Evolutionary conservation across 2,329 filamentous ascomycete genomes (phyloP).

Genomic region (Esteya vermicola): DNA sequence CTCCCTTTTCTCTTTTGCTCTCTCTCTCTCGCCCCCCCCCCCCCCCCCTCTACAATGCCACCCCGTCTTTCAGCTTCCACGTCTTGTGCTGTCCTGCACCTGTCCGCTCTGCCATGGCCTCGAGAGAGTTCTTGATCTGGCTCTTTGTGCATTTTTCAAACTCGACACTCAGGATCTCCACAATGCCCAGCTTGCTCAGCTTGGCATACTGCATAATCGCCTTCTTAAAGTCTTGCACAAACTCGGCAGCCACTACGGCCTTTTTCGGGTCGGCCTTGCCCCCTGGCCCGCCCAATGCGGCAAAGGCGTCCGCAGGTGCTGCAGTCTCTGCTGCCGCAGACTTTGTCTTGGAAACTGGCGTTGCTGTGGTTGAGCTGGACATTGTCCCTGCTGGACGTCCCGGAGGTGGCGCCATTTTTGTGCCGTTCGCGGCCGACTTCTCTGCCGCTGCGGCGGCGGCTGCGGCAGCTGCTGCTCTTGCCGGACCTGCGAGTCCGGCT

Average conservation of each 20-base stretch:
- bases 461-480: neutral
- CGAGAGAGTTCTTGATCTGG: conserved; percentile 57
- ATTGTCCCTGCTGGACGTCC: too few relatives aligned
- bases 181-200: conserved; percentile 58
- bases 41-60: neutral
- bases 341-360: too few relatives aligned
- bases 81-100: conserved; percentile 39
- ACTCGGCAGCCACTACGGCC: conserved; percentile 38
- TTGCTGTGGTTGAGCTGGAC: too few relatives aligned
- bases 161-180: conserved; percentile 61
- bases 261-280: conserved; percentile 13
- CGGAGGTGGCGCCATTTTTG: conserved; percentile 11
- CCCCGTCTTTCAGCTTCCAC: conserved; percentile 35
- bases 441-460: too few relatives aligned
- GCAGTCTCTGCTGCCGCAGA: too few relatives aligned
- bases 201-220: conserved; percentile 43
- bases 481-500: neutral
- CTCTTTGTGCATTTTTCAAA: conserved; percentile 59
- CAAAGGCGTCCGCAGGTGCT: conserved; percentile 12
- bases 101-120: conserved; percentile 48
- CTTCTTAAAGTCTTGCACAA: conserved; percentile 51
- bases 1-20: too few relatives aligned
- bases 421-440: too few relatives aligned
- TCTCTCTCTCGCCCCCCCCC: too few relatives aligned
- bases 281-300: conserved; percentile 2